These are phyloP conservation scores for Rhodocollybia butyracea DNA, from an alignment of 768 basidiomycete species.

Conservation along the genomic window DNA sequence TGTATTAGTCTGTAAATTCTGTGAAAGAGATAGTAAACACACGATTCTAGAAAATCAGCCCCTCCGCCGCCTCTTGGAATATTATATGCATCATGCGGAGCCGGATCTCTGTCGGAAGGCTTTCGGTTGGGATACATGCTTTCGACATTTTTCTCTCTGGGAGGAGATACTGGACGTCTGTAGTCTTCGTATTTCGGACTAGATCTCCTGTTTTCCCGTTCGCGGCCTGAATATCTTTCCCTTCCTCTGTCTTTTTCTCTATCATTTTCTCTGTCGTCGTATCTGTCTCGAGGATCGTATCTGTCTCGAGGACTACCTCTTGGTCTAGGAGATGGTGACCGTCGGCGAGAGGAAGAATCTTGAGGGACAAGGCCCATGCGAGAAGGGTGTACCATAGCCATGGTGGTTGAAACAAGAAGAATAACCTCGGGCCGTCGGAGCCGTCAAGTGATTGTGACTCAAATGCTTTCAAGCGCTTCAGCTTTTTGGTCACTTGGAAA, in stretches of 20 bases:
- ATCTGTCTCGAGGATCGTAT: neutral
- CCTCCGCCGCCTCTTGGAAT: slow-evolving; percentile 35
- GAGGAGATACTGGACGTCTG: slow-evolving; percentile 37
- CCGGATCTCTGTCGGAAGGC: slow-evolving; percentile 22
- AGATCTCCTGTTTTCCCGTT: slow-evolving; percentile 29
- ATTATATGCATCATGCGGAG: slow-evolving; percentile 26
- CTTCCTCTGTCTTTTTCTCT: slow-evolving; percentile 21
- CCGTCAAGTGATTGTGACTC: too few relatives aligned
- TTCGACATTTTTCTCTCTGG: slow-evolving; percentile 37
- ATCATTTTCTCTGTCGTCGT: slow-evolving; percentile 23
- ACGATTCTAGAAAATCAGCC: slow-evolving; percentile 71
- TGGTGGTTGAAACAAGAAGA: slow-evolving; percentile 18
- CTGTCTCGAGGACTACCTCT: slow-evolving; percentile 24
- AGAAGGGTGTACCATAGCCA: slow-evolving; percentile 77
- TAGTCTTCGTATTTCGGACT: slow-evolving; percentile 68
- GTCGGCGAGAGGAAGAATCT: slow-evolving; percentile 24
- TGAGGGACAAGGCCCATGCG: slow-evolving; percentile 64
- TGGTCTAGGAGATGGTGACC: slow-evolving; percentile 44
- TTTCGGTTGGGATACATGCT: slow-evolving; percentile 54
- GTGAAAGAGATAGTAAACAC: slow-evolving; percentile 15
- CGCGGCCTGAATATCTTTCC: slow-evolving; percentile 16
- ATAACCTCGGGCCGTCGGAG: too few relatives aligned
- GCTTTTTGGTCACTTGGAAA: too few relatives aligned
- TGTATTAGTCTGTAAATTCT: slow-evolving; percentile 3
- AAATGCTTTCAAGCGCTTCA: too few relatives aligned